These are phyloP conservation scores for Limnomonas spitsbergensis DNA, from an alignment of 139 green algal species.

Conservation along the genomic window DNA sequence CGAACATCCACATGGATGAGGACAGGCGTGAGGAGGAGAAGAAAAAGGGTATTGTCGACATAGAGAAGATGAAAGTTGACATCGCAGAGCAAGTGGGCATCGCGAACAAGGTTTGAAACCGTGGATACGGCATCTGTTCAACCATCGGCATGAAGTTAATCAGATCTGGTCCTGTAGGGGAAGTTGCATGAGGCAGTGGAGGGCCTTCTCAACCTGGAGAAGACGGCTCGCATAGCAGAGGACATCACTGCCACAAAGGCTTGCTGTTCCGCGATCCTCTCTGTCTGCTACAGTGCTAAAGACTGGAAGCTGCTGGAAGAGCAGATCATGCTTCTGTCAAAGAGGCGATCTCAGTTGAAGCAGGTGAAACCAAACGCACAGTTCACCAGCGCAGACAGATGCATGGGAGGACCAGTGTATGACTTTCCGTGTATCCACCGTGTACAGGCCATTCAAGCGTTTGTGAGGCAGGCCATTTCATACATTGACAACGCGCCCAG, in stretches of 20 bases:
- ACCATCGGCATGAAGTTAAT: not conserved
- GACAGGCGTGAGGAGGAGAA: slow-evolving; percentile 53
- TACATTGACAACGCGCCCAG: slow-evolving; percentile 78
- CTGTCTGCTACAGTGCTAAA: slow-evolving; percentile 65
- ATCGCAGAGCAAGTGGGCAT: slow-evolving; percentile 40
- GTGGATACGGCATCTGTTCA: no score
- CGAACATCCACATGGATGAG: slow-evolving; percentile 51
- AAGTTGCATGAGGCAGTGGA: slow-evolving; percentile 64
- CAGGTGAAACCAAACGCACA: slow-evolving; percentile 57
- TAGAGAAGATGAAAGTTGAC: slow-evolving; percentile 56
- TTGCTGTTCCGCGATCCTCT: slow-evolving; percentile 78
- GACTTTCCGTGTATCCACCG: not conserved
- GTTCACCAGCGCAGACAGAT: not conserved
- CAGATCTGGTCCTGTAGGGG: slow-evolving; percentile 21
- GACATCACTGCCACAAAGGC: slow-evolving; percentile 78
- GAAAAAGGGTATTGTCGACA: slow-evolving; percentile 50
- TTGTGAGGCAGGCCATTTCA: slow-evolving; percentile 87
- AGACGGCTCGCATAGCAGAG: slow-evolving; percentile 74
- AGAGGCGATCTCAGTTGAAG: slow-evolving; percentile 94
- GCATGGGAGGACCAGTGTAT: no score
- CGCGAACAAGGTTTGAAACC: slow-evolving; percentile 31
- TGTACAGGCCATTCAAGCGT: slow-evolving; percentile 75
- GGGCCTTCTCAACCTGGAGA: slow-evolving; percentile 80
- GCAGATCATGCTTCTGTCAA: slow-evolving; percentile 90
- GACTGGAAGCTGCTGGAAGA: slow-evolving; percentile 92